Evolutionary conservation across 2,329 filamentous ascomycete genomes (phyloP), one percentile per base, ranked within the genome.

Genomic region (Leptographium procerum): DNA sequence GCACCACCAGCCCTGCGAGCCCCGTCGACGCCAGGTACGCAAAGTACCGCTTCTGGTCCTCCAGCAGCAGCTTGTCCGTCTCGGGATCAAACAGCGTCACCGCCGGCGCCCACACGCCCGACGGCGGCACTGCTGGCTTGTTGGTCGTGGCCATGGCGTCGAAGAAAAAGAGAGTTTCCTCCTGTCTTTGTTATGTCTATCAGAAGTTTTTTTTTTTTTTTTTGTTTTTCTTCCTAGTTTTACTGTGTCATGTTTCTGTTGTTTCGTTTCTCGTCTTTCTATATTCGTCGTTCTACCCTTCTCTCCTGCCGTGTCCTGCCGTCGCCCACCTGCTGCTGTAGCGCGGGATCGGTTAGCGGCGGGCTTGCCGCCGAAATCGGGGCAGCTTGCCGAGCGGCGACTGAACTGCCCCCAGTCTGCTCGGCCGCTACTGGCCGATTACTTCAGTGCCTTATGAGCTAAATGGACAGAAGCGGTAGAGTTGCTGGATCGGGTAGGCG

Each of bases 11-110:
- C 4, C 69, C 69, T 1, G 66, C 61, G 31, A 71, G 64, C 45
- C 64, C 64, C 2, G 67, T 65, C 9, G 60, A 57, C 14, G 63
- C 65, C 4, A 71, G 67, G 62, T 70, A 66, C 9, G 59, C 51
- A 52, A 66, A 71, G 62, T 69, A 70, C 22, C 57, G 61, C 19
- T 64, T 62, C 57, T 71, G 69, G 47, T 64, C 61, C 1, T 64
- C 60, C 13, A 69, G 61, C 56, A 69, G 64, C 56, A 71, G 61
- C 14, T 10, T 59, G 63, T 71, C 68, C 8, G 66, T 66, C 2
- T 57, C 62, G 0, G 67, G 68, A 59, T 69, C 61, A 58, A 70
- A 70, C 45, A 71, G 62, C n/a, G 69, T 71, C 6, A 71, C 65
- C 34, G 69, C 66, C 10, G 69, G 69, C 36, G 63, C 65, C 69